Conservation (phyloP, 2,329 filamentous ascomycete genomes). For the Teratosphaeria pseudoeucalypti region DNA sequence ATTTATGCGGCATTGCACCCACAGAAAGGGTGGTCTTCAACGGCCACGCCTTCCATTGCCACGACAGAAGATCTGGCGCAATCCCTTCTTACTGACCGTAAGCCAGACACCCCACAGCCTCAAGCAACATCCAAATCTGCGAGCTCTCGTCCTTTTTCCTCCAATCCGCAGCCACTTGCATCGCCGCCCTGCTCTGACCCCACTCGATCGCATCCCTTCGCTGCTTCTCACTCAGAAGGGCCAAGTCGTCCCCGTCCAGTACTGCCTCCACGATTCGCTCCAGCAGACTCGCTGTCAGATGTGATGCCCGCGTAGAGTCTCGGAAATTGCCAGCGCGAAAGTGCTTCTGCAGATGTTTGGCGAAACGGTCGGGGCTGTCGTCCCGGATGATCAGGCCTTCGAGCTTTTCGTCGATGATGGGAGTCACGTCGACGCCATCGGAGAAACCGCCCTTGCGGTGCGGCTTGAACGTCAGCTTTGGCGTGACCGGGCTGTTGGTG, state of each 20-base stretch:
- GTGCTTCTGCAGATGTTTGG: slow-evolving; percentile 14
- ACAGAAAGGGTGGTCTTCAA: background rate
- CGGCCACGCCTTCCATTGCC: background rate
- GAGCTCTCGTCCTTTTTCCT: slow-evolving; percentile 25
- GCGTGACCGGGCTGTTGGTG: slow-evolving; percentile 18
- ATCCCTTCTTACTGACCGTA: slow-evolving; percentile 14
- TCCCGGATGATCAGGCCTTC: slow-evolving; percentile 11
- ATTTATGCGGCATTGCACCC: too few species aligned
- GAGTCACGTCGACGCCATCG: slow-evolving; percentile 16
- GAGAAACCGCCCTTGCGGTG: slow-evolving; percentile 23
- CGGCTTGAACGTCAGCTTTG: slow-evolving; percentile 20
- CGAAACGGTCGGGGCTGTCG: slow-evolving; percentile 12
- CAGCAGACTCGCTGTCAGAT: slow-evolving; percentile 25
- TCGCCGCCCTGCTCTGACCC: slow-evolving; percentile 23
- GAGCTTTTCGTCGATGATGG: slow-evolving; percentile 15
- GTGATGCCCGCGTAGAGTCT: slow-evolving; percentile 14
- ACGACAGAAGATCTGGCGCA: background rate
- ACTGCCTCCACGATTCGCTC: slow-evolving; percentile 20
- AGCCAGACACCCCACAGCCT: slow-evolving; percentile 28
- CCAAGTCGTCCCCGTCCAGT: slow-evolving; percentile 11
- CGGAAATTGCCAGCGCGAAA: slow-evolving; percentile 9
- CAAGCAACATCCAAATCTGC: slow-evolving; percentile 30
- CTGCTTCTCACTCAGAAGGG: slow-evolving; percentile 25
- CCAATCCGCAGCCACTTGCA: slow-evolving; percentile 24
- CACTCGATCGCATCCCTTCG: slow-evolving; percentile 22